Evolutionary conservation across 306 rosid genomes (phyloP).

Genomic region (Rubus parviflorus): DNA sequence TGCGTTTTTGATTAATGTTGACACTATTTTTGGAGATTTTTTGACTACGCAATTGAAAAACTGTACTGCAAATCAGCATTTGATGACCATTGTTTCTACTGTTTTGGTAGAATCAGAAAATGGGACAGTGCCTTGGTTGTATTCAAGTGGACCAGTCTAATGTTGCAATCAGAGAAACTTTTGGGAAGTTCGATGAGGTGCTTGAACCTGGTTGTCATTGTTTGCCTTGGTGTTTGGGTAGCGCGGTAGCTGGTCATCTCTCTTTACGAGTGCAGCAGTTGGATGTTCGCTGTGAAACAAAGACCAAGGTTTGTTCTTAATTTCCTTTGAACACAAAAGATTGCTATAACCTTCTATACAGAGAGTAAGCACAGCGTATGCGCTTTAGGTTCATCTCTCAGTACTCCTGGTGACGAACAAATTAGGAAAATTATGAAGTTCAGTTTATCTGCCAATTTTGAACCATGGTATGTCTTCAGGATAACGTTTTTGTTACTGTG

Average conservation of each 20-base stretch:
- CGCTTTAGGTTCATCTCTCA: background rate
- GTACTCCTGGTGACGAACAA: background rate
- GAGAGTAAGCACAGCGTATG: background rate
- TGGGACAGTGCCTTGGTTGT: slow-evolving; percentile 56
- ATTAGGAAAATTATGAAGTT: background rate
- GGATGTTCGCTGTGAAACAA: slow-evolving; percentile 62
- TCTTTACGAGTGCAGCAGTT: slow-evolving; percentile 59
- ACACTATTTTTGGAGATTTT: background rate
- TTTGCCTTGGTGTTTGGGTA: slow-evolving; percentile 53
- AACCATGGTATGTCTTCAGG: slow-evolving; percentile 34
- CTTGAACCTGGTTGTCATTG: slow-evolving; percentile 60
- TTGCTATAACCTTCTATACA: background rate
- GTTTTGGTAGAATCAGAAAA: slow-evolving; percentile 23
- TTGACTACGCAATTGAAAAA: background rate
- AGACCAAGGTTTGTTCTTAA: slow-evolving; percentile 45
- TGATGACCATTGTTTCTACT: slow-evolving; percentile 2
- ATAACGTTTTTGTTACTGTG: slow-evolving; percentile 57
- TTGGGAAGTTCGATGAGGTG: slow-evolving; percentile 55
- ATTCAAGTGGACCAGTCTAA: slow-evolving; percentile 58
- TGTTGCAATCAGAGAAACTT: slow-evolving; percentile 52
- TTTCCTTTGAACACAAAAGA: background rate
- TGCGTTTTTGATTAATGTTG: background rate
- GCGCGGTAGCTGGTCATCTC: slow-evolving; percentile 47
- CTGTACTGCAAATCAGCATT: slow-evolving; percentile 2
- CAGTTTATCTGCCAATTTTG: slow-evolving; percentile 11